Conservation (phyloP, 768 basidiomycete species). For the Atractiella rhizophila region DNA sequence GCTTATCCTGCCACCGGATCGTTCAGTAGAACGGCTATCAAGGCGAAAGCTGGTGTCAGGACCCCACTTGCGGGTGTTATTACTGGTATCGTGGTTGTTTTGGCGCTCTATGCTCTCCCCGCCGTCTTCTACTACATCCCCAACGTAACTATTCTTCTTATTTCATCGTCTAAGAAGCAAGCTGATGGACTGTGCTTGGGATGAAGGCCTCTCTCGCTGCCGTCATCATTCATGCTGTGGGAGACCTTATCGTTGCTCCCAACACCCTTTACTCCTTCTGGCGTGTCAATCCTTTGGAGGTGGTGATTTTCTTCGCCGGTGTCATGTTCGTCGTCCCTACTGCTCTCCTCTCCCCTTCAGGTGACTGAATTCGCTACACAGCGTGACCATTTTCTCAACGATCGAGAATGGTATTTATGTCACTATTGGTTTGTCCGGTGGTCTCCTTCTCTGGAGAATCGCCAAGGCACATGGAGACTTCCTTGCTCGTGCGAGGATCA, state of each 20-base stretch:
- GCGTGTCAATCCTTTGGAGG: constrained; percentile 73
- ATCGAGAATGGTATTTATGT: constrained; percentile 80
- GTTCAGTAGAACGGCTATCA: constrained; percentile 91
- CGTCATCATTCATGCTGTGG: constrained; percentile 21
- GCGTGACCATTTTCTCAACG: constrained; percentile 68
- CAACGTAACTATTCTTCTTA: constrained; percentile 19
- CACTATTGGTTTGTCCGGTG: constrained; percentile 45
- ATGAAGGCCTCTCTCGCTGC: background rate
- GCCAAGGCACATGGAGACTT: constrained; percentile 73
- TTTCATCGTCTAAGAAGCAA: background rate
- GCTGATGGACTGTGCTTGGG: background rate
- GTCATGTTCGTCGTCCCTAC: constrained; percentile 9
- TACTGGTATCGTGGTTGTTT: constrained; percentile 64
- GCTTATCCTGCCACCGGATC: constrained; percentile 95
- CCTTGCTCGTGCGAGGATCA: constrained; percentile 57
- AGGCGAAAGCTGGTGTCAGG: constrained; percentile 88
- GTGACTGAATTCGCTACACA: constrained; percentile 70
- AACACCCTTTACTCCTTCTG: constrained; percentile 63
- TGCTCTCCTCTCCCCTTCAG: constrained; percentile 45
- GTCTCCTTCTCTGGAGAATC: constrained; percentile 55
- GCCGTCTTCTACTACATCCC: constrained; percentile 25
- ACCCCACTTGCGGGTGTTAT: constrained; percentile 73
- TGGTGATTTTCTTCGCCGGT: constrained; percentile 16
- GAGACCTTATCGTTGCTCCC: constrained; percentile 53
- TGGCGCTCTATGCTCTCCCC: constrained; percentile 82